Evolutionary conservation across 495 filamentous ascomycete genomes (phyloP).

Genomic region (Aspergillus kassunensis): DNA sequence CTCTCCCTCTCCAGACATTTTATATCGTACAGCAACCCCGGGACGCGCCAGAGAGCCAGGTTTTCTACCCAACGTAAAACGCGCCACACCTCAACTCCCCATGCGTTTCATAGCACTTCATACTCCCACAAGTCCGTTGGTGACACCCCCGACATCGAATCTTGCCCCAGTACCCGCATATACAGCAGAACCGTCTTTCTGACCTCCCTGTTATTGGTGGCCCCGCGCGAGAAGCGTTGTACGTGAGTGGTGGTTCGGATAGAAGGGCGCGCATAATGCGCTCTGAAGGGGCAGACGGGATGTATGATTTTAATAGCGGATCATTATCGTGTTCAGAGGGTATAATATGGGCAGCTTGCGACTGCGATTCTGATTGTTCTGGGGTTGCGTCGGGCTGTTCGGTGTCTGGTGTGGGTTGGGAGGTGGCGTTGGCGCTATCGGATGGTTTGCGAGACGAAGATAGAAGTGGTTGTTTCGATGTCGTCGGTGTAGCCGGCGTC

Average conservation of each 20-base stretch:
- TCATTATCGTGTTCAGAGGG: conserved; percentile 52
- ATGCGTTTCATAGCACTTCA: conserved; percentile 77
- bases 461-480: conserved; percentile 11
- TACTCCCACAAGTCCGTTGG: conserved; percentile 69
- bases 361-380: conserved; percentile 30
- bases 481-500: conserved; percentile 32
- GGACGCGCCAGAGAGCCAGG: no score
- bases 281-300: conserved; percentile 61
- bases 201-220: conserved; percentile 52
- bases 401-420: neutral
- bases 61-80: no score
- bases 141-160: conserved; percentile 84
- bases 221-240: conserved; percentile 66
- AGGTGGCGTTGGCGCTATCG: neutral
- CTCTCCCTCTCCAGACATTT: no score
- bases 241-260: conserved; percentile 69
- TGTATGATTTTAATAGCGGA: conserved; percentile 57
- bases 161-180: conserved; percentile 90
- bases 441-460: conserved; percentile 12
- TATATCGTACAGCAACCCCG: no score
- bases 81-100: conserved; percentile 75
- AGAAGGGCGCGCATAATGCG: conserved; percentile 66
- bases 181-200: conserved; percentile 73
- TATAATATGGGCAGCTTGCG: conserved; percentile 36
- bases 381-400: conserved; percentile 5